Percentiles rank a stretch among this genome's conserved stretches.
These are phyloP conservation scores for Fusarium scirpi DNA, from an alignment of 2,329 filamentous ascomycete species.

Conservation along the genomic window DNA sequence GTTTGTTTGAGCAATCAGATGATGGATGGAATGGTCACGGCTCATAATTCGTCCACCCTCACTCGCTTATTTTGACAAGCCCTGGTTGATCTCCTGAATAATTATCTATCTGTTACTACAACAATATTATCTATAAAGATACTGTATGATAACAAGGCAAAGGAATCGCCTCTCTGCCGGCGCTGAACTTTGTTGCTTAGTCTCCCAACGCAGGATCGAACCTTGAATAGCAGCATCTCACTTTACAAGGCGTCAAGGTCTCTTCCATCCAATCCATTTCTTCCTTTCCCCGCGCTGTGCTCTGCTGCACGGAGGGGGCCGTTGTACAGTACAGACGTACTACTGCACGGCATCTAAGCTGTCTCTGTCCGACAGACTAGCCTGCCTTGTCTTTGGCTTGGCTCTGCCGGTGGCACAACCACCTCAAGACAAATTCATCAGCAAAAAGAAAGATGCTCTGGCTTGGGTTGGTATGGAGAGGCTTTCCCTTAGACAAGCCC, in stretches of 20 bases:
- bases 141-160: constrained; percentile 13
- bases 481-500: not conserved
- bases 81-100: constrained; percentile 7
- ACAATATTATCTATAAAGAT: not conserved
- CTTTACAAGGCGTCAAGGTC: constrained; percentile 14
- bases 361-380: not conserved
- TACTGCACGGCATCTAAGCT: not conserved
- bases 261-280: constrained; percentile 5
- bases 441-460: not conserved
- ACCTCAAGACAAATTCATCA: constrained; percentile 1
- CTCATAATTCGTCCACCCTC: constrained; percentile 4
- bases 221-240: constrained; percentile 33
- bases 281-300: constrained; percentile 15
- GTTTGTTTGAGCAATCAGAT: constrained; percentile 28
- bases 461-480: constrained; percentile 15
- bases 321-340: constrained; percentile 15
- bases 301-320: constrained; percentile 27
- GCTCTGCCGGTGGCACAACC: constrained; percentile 8
- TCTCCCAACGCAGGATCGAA: constrained; percentile 32
- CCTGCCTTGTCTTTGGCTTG: constrained; percentile 4
- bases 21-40: constrained; percentile 28
- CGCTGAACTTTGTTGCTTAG: constrained; percentile 43
- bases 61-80: not conserved
- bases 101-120: constrained; percentile 13
- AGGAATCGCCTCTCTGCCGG: constrained; percentile 27